These are phyloP conservation scores for Caloboletus firmus DNA, from an alignment of 1,284 basidiomycete genomes.

Conservation along the genomic window DNA sequence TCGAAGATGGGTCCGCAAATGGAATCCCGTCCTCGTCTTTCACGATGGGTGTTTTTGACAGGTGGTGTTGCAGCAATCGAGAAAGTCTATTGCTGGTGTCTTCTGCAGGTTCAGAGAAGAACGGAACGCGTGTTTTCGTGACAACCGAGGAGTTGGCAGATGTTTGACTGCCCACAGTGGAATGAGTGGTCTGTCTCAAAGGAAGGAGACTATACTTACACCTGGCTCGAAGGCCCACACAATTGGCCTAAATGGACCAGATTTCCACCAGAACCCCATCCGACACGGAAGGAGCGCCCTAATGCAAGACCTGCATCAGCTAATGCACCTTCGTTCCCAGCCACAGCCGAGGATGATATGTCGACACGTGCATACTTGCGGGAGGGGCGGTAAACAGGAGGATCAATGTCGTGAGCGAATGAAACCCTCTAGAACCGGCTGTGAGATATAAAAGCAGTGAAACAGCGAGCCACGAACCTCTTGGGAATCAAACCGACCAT, in stretches of 20 bases:
- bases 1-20: constrained; percentile 51
- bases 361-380: constrained; percentile 72
- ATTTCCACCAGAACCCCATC: constrained; percentile 84
- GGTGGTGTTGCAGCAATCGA: constrained; percentile 80
- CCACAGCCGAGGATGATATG: constrained; percentile 59
- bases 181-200: constrained; percentile 11
- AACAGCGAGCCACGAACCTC: constrained; percentile 47
- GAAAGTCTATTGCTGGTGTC: constrained; percentile 49
- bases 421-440: constrained; percentile 58
- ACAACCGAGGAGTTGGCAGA: constrained; percentile 61
- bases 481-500: constrained; percentile 62
- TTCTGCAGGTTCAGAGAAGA: constrained; percentile 37
- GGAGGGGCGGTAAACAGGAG: constrained; percentile 60
- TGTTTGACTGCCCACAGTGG: constrained; percentile 39
- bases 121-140: constrained; percentile 47
- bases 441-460: constrained; percentile 6
- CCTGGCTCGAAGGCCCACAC: constrained; percentile 51
- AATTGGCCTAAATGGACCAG: constrained; percentile 77
- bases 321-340: constrained; percentile 63
- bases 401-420: constrained; percentile 71
- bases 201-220: constrained; percentile 41
- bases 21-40: constrained; percentile 56
- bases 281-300: constrained; percentile 87
- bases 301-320: constrained; percentile 84
- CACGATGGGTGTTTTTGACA: constrained; percentile 72